A percentile compares a stretch with the other conserved stretches of the same genome.
These are phyloP conservation scores for Fraxinus albicans DNA, from an alignment of 305 asterid genomes.

Conservation along the genomic window DNA sequence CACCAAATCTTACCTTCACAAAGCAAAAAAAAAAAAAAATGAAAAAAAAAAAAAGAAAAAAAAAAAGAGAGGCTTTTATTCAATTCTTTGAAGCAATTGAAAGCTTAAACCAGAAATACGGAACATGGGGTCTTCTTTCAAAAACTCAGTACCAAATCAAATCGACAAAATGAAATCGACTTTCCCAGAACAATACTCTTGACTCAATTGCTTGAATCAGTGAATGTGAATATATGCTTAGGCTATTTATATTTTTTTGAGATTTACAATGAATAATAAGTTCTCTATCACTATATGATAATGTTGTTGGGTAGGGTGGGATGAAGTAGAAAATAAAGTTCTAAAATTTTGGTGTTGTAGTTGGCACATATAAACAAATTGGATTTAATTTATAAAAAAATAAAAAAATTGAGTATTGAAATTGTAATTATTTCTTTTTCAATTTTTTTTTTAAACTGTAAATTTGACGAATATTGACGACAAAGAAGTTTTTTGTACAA, in stretches of 20 bases:
- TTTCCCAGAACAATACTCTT: not conserved
- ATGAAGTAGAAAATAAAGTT: too few species aligned
- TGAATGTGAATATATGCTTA: not conserved
- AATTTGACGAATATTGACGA: too few species aligned
- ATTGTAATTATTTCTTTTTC: too few species aligned
- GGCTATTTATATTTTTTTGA: not conserved
- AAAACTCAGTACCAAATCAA: not conserved
- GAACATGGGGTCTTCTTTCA: constrained; percentile 25
- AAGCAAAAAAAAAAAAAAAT: not conserved
- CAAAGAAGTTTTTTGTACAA: too few species aligned
- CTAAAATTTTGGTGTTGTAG: too few species aligned
- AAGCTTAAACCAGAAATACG: constrained; percentile 15
- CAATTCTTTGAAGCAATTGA: not conserved
- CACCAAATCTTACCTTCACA: constrained; percentile 20
- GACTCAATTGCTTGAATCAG: not conserved
- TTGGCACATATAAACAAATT: too few species aligned
- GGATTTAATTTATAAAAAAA: too few species aligned
- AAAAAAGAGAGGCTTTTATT: not conserved
- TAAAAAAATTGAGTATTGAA: too few species aligned
- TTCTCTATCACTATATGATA: too few species aligned
- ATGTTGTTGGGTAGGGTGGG: too few species aligned
- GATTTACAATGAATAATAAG: not conserved
- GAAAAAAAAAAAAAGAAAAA: too few species aligned
- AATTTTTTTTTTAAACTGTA: too few species aligned
- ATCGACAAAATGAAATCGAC: constrained; percentile 19